A percentile compares a stretch with the other conserved stretches of the same genome.
These are phyloP conservation scores for Gossypium bickii DNA, from an alignment of 345 rosid genomes.

Conservation along the genomic window DNA sequence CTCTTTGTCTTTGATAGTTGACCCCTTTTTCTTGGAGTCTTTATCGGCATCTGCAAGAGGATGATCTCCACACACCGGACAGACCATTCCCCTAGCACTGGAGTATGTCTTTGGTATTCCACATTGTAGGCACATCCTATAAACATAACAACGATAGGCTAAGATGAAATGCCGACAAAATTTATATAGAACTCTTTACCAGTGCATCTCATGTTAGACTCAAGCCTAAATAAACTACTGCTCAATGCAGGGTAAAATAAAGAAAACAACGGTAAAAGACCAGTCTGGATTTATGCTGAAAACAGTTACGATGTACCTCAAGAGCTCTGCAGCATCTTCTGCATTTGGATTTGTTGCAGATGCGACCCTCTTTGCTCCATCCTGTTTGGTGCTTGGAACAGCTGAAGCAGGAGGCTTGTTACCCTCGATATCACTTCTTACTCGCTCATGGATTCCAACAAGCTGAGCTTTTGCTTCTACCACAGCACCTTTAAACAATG, in stretches of 20 bases:
- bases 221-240: not conserved
- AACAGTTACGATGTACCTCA: slow-evolving; percentile 42
- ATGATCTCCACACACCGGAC: slow-evolving; percentile 75
- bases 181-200: no score
- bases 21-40: slow-evolving; percentile 75
- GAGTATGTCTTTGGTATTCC: slow-evolving; percentile 87
- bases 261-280: not conserved
- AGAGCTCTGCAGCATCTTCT: slow-evolving; percentile 87
- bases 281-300: not conserved
- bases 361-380: slow-evolving; percentile 48
- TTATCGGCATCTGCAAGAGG: slow-evolving; percentile 38
- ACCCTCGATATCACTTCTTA: slow-evolving; percentile 70
- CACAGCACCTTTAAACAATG: slow-evolving; percentile 50
- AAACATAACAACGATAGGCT: not conserved
- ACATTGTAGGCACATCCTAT: slow-evolving; percentile 85
- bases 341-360: slow-evolving; percentile 81
- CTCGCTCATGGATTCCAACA: slow-evolving; percentile 85
- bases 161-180: not conserved
- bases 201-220: not conserved
- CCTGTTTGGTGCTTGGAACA: slow-evolving; percentile 32
- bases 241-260: not conserved
- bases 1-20: slow-evolving; percentile 79
- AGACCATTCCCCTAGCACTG: slow-evolving; percentile 71
- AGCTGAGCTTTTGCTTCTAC: slow-evolving; percentile 79
- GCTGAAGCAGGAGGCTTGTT: slow-evolving; percentile 41